Conservation (phyloP, 2,329 filamentous ascomycete genomes). For the Exophiala dermatitidis region DNA sequence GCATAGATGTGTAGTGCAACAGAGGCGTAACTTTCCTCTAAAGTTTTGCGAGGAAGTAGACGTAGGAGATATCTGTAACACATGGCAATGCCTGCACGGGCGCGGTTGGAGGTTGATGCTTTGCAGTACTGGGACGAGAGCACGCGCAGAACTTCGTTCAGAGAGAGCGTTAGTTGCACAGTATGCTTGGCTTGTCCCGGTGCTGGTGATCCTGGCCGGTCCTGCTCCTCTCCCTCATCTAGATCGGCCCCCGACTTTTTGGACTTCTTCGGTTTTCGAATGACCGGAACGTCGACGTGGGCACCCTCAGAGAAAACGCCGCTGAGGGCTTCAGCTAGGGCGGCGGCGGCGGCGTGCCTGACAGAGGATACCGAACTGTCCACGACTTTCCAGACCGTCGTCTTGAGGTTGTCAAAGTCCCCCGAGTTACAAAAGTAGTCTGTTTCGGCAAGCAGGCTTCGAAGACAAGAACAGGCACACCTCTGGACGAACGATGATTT, state of each 20-base stretch:
- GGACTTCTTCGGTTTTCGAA: constrained; percentile 65
- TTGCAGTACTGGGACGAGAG: constrained; percentile 75
- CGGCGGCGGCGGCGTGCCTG: constrained; percentile 77
- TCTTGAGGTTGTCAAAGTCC: constrained; percentile 85
- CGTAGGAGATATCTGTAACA: constrained; percentile 79
- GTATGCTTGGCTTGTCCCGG: constrained; percentile 67
- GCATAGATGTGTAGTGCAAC: constrained; percentile 74
- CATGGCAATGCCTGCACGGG: constrained; percentile 73
- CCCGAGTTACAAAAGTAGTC: constrained; percentile 77
- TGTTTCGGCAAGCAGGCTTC: constrained; percentile 63
- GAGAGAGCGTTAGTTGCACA: constrained; percentile 61
- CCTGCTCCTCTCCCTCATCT: constrained; percentile 69
- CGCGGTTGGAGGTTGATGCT: constrained; percentile 68
- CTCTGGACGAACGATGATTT: constrained; percentile 76
- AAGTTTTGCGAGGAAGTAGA: constrained; percentile 69
- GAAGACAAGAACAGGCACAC: constrained; percentile 70
- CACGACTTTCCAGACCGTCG: constrained; percentile 74
- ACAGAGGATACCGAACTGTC: constrained; percentile 70
- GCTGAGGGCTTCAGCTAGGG: constrained; percentile 73
- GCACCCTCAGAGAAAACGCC: constrained; percentile 66
- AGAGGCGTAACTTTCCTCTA: constrained; percentile 73
- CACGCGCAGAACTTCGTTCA: constrained; percentile 70
- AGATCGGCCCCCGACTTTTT: constrained; percentile 55
- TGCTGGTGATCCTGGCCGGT: constrained; percentile 58
- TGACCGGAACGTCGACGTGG: constrained; percentile 48